Evolutionary conservation across 2,329 filamentous ascomycete species (phyloP), one percentile per base, ranked within the genome.

Genomic region (Hypomyces perniciosus): DNA sequence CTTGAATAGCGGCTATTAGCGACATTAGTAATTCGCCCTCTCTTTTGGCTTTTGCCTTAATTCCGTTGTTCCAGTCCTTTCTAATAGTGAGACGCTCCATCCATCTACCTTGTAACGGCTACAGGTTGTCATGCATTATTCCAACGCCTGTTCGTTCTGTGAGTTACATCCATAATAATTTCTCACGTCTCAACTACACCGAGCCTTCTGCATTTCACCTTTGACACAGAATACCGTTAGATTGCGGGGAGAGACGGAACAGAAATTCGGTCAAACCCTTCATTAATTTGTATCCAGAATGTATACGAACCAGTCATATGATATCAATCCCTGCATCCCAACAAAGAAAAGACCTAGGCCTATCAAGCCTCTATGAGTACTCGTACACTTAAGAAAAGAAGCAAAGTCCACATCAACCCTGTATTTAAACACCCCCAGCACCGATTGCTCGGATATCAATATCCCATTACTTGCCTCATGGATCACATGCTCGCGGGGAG

Each of bases 281-380:
- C 48, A 51, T 51, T 51, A 51, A 38, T 54, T 57, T 53, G 61
- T 68, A 71, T 67, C 64, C 66, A 69, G 64, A 67, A 70, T 67
- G 66, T 67, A 75, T 76, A 76, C 73, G 71, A 76, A 65, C 75
- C 75, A 77, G 74, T 73, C 72, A 74, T 74, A 71, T 68, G 62
- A 58, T 53, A 44, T 54, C 42, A 52, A 56, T 55, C 59, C 65
- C 64, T 65, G 63, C 61, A 63, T 63, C 59, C 63, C 60, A 51
- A 27, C 37, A 31, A 51, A 56, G 56, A 59, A 61, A 55, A 56
- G 57, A 60, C 57, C 57, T 56, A 57, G 62, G 61, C 64, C 60
- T 53, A 57, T 59, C 55, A 61, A 58, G 59, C 58, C 56, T 60
- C 55, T 57, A 54, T 59, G 52, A 52, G 54, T 51, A 51, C 48